These are phyloP conservation scores for Podospora fimiseda DNA, from an alignment of 495 filamentous ascomycete species.

Conservation along the genomic window DNA sequence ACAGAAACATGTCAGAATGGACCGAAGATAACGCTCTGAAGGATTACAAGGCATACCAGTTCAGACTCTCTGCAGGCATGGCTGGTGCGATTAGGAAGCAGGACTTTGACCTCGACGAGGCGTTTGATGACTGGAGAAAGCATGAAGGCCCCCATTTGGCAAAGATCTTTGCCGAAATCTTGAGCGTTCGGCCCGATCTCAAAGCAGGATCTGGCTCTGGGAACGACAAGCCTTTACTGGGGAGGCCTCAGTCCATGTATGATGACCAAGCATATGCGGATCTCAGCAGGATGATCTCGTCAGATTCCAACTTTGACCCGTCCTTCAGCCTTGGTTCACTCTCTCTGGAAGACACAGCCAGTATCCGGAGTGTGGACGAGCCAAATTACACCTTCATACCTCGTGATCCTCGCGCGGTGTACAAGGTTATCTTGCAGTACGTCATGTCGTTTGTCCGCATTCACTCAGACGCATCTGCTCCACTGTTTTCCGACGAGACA, in stretches of 20 bases:
- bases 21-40: constrained; percentile 84
- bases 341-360: constrained; percentile 53
- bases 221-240: constrained; percentile 42
- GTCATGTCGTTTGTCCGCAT: constrained; percentile 57
- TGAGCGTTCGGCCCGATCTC: constrained; percentile 80
- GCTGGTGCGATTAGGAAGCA: constrained; percentile 68
- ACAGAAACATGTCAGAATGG: constrained; percentile 72
- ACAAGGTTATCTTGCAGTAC: constrained; percentile 69
- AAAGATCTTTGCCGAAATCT: constrained; percentile 85
- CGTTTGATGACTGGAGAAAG: constrained; percentile 84
- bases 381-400: constrained; percentile 79
- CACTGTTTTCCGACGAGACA: constrained; percentile 73
- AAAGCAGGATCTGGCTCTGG: constrained; percentile 50
- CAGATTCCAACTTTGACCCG: constrained; percentile 66
- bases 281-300: constrained; percentile 45
- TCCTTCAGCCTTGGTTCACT: constrained; percentile 70
- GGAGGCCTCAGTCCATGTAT: constrained; percentile 32
- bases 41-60: constrained; percentile 89
- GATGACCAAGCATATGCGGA: constrained; percentile 54
- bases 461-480: constrained; percentile 42
- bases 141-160: constrained; percentile 74
- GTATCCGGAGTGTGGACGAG: constrained; percentile 47
- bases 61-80: constrained; percentile 70
- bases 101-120: constrained; percentile 89
- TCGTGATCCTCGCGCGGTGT: constrained; percentile 71